These are phyloP conservation scores for Huntiella bhutanensis DNA, from an alignment of 2,329 filamentous ascomycete genomes.

Conservation along the genomic window DNA sequence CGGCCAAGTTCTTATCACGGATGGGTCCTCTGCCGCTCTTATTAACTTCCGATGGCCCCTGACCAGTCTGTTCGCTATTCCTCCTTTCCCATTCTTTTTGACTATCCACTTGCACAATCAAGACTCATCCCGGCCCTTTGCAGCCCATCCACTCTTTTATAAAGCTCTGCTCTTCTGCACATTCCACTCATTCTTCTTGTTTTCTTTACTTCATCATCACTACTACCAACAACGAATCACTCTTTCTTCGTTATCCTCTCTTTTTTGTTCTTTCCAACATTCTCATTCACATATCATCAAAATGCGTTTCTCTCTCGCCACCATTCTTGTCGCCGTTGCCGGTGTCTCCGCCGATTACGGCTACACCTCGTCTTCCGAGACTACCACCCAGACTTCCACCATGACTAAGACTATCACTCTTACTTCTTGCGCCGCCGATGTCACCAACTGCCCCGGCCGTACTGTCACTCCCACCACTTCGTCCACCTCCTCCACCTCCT, in stretches of 20 bases:
- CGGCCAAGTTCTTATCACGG: too few relatives aligned
- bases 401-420: slow-evolving; percentile 12
- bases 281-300: slow-evolving; percentile 1
- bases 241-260: slow-evolving; percentile 9
- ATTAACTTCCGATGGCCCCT: slow-evolving; percentile 10
- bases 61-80: slow-evolving; percentile 5
- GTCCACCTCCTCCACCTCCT: neutral
- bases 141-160: neutral
- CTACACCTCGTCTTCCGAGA: slow-evolving; percentile 2
- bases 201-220: slow-evolving; percentile 3
- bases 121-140: too few relatives aligned
- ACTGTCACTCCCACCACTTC: slow-evolving; percentile 1
- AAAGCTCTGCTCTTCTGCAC: slow-evolving; percentile 3
- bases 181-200: slow-evolving; percentile 6
- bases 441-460: slow-evolving; percentile 11
- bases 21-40: slow-evolving; percentile 1
- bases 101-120: neutral
- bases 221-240: slow-evolving; percentile 4
- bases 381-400: slow-evolving; percentile 11
- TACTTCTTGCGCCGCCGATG: slow-evolving; percentile 12
- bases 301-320: slow-evolving; percentile 11
- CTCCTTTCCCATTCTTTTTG: neutral
- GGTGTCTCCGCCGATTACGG: slow-evolving; percentile 2
- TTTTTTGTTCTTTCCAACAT: neutral
- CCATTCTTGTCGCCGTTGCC: slow-evolving; percentile 7